These are phyloP conservation scores for Aquilaria yunnanensis DNA, from an alignment of 345 rosid species.

Conservation along the genomic window DNA sequence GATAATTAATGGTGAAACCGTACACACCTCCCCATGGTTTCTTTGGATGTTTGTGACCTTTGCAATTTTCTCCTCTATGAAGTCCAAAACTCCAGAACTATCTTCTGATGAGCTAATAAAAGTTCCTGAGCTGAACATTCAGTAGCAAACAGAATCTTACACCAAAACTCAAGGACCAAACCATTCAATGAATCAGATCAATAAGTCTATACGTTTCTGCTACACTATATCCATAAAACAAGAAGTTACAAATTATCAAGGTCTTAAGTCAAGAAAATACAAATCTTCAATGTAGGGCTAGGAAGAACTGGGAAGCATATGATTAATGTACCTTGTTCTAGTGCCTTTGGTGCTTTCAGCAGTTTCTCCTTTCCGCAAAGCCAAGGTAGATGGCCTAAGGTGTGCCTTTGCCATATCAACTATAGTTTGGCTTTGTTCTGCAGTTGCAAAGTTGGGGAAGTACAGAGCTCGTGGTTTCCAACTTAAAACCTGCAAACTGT, in stretches of 20 bases:
- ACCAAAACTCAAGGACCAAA: constrained; percentile 9
- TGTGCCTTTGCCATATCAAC: constrained; percentile 42
- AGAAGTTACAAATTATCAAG: background rate
- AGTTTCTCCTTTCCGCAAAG: constrained; percentile 70
- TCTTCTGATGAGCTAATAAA: constrained; percentile 71
- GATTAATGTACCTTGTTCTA: constrained; percentile 50
- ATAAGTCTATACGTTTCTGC: background rate
- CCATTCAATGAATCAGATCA: constrained; percentile 6
- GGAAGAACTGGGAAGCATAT: too few relatives aligned
- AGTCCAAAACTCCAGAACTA: constrained; percentile 42
- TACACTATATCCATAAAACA: background rate
- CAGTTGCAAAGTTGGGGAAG: constrained; percentile 61
- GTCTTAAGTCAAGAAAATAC: background rate
- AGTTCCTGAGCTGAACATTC: constrained; percentile 56
- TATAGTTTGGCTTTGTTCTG: constrained; percentile 49
- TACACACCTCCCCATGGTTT: constrained; percentile 59
- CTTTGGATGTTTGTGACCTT: constrained; percentile 64
- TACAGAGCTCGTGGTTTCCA: constrained; percentile 74
- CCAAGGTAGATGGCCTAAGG: constrained; percentile 57
- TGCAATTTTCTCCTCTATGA: constrained; percentile 61
- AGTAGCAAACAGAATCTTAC: background rate
- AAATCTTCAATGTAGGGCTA: background rate
- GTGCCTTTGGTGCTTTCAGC: constrained; percentile 61
- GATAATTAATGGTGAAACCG: background rate
- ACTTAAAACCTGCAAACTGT: constrained; percentile 47